Conservation (phyloP, 2,329 filamentous ascomycete species). For the Pseudohalonectria lignicola region DNA sequence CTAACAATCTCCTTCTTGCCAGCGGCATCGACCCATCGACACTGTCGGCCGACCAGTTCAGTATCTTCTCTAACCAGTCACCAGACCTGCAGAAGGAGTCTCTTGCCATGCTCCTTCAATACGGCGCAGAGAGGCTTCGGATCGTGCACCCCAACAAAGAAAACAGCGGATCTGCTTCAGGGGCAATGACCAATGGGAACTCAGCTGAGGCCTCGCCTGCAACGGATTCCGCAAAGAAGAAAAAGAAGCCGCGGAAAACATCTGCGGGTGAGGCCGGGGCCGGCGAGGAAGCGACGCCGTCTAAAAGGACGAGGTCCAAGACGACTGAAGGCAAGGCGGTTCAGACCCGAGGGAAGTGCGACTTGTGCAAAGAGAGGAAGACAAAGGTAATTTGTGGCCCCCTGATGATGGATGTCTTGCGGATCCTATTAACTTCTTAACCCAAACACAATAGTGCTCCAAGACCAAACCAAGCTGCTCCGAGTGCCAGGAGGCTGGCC, state of each 20-base stretch:
- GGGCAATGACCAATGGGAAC: constrained; percentile 5
- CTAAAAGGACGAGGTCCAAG: constrained; percentile 15
- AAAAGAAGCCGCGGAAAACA: background rate
- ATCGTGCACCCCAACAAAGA: constrained; percentile 42
- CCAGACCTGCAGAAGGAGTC: constrained; percentile 43
- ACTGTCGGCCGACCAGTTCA: constrained; percentile 43
- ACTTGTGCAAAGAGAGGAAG: constrained; percentile 18
- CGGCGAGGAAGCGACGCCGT: constrained; percentile 2
- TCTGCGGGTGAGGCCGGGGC: background rate
- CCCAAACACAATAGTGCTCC: constrained; percentile 12
- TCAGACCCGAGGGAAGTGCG: constrained; percentile 21
- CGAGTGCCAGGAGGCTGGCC: constrained; percentile 11
- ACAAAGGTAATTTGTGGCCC: constrained; percentile 12
- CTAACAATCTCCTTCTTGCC: constrained; percentile 32
- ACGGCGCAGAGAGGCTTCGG: constrained; percentile 44
- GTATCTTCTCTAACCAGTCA: constrained; percentile 49
- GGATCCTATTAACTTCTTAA: too few species aligned
- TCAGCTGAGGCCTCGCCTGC: background rate
- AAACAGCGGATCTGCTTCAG: constrained; percentile 7
- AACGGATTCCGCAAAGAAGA: background rate
- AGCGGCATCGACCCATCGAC: constrained; percentile 40
- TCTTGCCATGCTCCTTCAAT: constrained; percentile 42
- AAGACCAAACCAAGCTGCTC: constrained; percentile 22
- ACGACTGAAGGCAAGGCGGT: too few species aligned
- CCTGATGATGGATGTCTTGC: too few species aligned